These are phyloP conservation scores for Uronychia setigera DNA, from an alignment of 73 alveolate species.

Conservation along the genomic window DNA sequence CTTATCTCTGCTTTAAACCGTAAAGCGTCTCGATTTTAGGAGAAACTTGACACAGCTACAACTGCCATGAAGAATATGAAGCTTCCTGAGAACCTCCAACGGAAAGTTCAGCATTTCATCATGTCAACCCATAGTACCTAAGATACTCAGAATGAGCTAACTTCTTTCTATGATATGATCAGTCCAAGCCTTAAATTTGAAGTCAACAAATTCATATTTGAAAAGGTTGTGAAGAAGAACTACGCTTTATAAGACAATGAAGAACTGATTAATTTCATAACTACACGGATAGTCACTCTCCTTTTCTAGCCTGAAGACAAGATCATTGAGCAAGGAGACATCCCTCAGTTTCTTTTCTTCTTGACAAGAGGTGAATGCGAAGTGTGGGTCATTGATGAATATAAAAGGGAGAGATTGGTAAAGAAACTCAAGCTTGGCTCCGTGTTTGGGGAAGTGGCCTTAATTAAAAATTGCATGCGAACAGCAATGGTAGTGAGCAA, in stretches of 20 bases:
- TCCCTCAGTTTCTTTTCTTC: constrained; percentile 16
- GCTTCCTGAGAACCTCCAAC: constrained; percentile 17
- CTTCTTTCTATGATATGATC: background rate
- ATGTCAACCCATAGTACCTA: constrained; percentile 8
- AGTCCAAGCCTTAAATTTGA: constrained; percentile 30
- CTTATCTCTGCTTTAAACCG: constrained; percentile 7
- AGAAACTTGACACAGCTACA: constrained; percentile 20
- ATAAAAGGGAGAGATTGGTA: constrained; percentile 24
- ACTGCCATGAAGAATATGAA: constrained; percentile 46
- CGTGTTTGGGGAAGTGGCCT: constrained; percentile 85
- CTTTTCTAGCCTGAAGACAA: constrained; percentile 49
- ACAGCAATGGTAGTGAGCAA: constrained; percentile 83
- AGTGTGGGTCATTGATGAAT: constrained; percentile 23
- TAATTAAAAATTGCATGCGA: constrained; percentile 72
- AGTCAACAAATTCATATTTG: constrained; percentile 22
- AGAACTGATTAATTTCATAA: constrained; percentile 4
- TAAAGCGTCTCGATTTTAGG: constrained; percentile 8
- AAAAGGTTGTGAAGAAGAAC: constrained; percentile 10
- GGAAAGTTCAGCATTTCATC: constrained; percentile 10
- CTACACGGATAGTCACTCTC: constrained; percentile 1
- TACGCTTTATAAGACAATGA: constrained; percentile 14
- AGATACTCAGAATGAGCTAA: constrained; percentile 9
- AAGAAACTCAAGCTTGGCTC: constrained; percentile 34
- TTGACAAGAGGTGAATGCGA: constrained; percentile 20
- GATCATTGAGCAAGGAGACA: constrained; percentile 57